Evolutionary conservation across 2,329 filamentous ascomycete genomes (phyloP).

Genomic region (Diaporthe australafricana): DNA sequence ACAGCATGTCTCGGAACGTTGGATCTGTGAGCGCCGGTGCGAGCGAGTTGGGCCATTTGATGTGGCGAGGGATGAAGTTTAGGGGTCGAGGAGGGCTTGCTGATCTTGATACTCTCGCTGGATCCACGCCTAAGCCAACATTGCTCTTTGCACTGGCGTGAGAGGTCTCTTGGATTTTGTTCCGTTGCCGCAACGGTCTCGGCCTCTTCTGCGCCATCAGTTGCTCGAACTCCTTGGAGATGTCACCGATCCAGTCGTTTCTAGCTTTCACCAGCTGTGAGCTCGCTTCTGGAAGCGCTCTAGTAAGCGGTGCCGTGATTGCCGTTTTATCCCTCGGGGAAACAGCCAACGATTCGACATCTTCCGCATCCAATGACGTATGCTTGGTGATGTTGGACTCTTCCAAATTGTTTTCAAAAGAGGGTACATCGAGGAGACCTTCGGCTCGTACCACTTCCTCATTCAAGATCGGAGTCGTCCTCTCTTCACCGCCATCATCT

Average conservation of each 20-base stretch:
- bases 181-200: conserved; percentile 78
- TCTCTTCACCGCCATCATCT: background rate
- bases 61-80: conserved; percentile 56
- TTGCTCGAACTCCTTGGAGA: conserved; percentile 87
- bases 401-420: background rate
- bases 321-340: too few species aligned
- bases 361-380: too few species aligned
- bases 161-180: conserved; percentile 65
- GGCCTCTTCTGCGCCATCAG: conserved; percentile 86
- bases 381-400: background rate
- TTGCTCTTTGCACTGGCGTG: conserved; percentile 63
- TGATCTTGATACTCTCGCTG: conserved; percentile 52
- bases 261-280: conserved; percentile 56
- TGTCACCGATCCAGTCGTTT: conserved; percentile 80
- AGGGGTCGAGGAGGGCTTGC: conserved; percentile 59
- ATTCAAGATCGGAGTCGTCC: too few species aligned
- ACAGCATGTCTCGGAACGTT: conserved; percentile 83
- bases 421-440: background rate
- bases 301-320: too few species aligned
- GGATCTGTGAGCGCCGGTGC: conserved; percentile 75
- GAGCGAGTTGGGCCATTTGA: conserved; percentile 70
- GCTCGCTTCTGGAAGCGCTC: background rate
- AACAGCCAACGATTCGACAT: background rate
- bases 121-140: conserved; percentile 52
- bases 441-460: background rate